These are phyloP conservation scores for Claviceps sp. DNA, from an alignment of 2,329 filamentous ascomycete genomes.

Conservation along the genomic window DNA sequence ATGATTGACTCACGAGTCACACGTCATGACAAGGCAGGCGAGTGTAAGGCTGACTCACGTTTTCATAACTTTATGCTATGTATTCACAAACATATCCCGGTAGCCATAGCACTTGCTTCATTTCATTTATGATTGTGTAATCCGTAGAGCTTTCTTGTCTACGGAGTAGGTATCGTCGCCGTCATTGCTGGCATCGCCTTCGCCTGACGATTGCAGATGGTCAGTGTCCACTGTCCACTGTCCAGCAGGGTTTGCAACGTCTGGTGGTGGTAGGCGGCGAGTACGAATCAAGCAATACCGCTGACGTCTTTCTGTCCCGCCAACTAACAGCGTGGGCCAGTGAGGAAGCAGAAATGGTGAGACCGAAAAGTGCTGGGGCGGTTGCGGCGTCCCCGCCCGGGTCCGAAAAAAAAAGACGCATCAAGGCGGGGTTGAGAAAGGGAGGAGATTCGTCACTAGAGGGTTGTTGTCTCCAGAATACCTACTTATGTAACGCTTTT, in stretches of 20 bases:
- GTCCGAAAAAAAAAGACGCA: conserved; percentile 20
- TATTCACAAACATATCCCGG: too few relatives aligned
- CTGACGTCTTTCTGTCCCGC: conserved; percentile 1
- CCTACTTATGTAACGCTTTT: too few relatives aligned
- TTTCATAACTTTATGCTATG: too few relatives aligned
- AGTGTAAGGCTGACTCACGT: neutral
- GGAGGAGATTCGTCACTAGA: neutral
- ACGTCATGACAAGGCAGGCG: neutral
- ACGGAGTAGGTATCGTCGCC: too few relatives aligned
- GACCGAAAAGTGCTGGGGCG: neutral
- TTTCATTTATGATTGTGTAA: too few relatives aligned
- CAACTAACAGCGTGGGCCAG: conserved; percentile 1
- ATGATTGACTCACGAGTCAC: conserved; percentile 4
- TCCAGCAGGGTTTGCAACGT: neutral
- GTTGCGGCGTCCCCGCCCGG: conserved; percentile 4
- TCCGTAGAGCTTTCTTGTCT: neutral
- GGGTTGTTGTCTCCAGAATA: neutral
- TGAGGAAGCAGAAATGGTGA: neutral
- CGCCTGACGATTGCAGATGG: neutral
- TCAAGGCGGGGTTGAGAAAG: conserved; percentile 2
- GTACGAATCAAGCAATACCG: neutral
- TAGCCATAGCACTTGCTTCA: too few relatives aligned
- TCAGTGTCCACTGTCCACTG: neutral
- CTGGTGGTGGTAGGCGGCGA: conserved; percentile 5
- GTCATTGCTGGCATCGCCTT: neutral